Conservation (phyloP, 192 early-diverging fungal genomes). For the Pecoramyces ruminantium region DNA sequence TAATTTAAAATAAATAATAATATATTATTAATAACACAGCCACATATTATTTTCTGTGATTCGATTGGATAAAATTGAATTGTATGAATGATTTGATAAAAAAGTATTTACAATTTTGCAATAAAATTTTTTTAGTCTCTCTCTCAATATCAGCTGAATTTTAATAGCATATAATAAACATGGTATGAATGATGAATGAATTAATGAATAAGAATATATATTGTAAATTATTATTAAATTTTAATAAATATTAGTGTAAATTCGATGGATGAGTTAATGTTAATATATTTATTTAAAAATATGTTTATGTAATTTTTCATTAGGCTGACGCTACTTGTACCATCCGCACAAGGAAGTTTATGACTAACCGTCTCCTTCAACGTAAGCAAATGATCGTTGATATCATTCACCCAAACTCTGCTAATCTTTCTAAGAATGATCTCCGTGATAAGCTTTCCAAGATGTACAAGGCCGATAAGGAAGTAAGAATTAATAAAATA, state of each 20-base stretch:
- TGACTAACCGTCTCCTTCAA: conserved; percentile 94
- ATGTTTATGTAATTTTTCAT: no score
- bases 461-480: conserved; percentile 85
- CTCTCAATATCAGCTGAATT: background rate
- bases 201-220: background rate
- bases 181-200: background rate
- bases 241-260: no score
- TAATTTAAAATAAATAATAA: no score
- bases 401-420: conserved; percentile 81
- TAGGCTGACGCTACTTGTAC: conserved; percentile 80
- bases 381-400: conserved; percentile 96
- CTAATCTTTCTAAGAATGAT: conserved; percentile 85
- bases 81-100: background rate
- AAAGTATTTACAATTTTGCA: background rate
- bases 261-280: background rate
- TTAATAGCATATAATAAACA: background rate
- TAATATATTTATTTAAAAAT: no score
- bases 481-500: conserved; percentile 29
- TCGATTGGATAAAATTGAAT: background rate
- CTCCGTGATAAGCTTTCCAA: conserved; percentile 84
- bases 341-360: conserved; percentile 96
- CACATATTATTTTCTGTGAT: background rate
- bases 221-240: no score
- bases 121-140: background rate
- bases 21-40: background rate